A percentile compares a stretch with the other conserved stretches of the same genome.
Evolutionary conservation across 2,329 filamentous ascomycete genomes (phyloP).

Genomic region (Purpureocillium takamizusanense): DNA sequence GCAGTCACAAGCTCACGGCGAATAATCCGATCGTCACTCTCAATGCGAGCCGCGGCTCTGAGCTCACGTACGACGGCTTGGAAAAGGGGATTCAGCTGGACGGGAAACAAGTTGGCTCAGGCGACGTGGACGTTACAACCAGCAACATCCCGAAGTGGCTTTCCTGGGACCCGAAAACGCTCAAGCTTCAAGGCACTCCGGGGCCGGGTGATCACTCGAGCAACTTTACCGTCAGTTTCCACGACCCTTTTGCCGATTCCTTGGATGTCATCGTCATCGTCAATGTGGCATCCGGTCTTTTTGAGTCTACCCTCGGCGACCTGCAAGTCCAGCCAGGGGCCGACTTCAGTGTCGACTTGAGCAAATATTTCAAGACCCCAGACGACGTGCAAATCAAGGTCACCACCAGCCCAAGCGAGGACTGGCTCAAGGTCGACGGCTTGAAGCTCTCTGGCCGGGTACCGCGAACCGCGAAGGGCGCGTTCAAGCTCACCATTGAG

Average conservation of each 20-base stretch:
- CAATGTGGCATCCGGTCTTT: conserved; percentile 27
- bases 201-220: conserved; percentile 47
- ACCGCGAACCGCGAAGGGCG: conserved; percentile 23
- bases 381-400: conserved; percentile 27
- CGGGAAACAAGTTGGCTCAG: conserved; percentile 35
- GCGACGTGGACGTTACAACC: conserved; percentile 43
- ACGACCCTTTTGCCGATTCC: conserved; percentile 48
- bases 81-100: conserved; percentile 47
- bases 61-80: conserved; percentile 44
- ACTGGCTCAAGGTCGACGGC: conserved; percentile 34
- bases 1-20: conserved; percentile 60
- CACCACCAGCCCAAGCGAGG: conserved; percentile 21
- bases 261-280: conserved; percentile 44
- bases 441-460: conserved; percentile 31
- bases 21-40: conserved; percentile 45
- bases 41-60: conserved; percentile 44
- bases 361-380: conserved; percentile 30
- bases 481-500: conserved; percentile 20
- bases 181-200: conserved; percentile 57
- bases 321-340: conserved; percentile 31
- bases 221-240: conserved; percentile 54
- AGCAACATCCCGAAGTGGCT: conserved; percentile 60
- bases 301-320: conserved; percentile 28
- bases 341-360: conserved; percentile 32
- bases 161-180: conserved; percentile 49